Base-by-base conservation (phyloP, 805 yeast species). In the Yamadazyma scolyti region DNA sequence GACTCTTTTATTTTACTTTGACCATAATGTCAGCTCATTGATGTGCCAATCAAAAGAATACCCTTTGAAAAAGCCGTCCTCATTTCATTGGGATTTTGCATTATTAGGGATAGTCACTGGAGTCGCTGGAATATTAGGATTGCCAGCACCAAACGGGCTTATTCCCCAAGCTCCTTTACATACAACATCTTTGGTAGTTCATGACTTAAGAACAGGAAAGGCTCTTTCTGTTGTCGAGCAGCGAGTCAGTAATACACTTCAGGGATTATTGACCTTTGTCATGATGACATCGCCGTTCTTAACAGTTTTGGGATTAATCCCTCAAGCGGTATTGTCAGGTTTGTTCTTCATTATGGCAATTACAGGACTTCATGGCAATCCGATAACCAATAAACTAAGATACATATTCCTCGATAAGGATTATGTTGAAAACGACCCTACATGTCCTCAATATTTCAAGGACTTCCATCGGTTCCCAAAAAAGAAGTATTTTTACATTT, bases 131-230 rank as follows among this genome's bases (percentile, higher is more conserved):
- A 56, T 90, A 1, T 50, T 90, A 8, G 98, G 97, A 0, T 69
- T 93, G 2, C 98, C 97, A 0, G 88, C 97, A 2, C 97, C 97
- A 0, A 93, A 93, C 57, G 98, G 98, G 0, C 65, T 90, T 19
- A 90, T 90, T 25, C 98, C 98, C 1, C 98, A 90, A 55, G 97
- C 98, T 0, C 97, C 97, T 2, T 52, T 93, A 20, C 98, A 90
- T 47, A 88, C 97, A 0, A 74, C 72, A 24, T 76, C 96, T 0
- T 58, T 90, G 18, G 72, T 86, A 24, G 77, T 83, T 9, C 68
- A 69, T 40, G 69, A 71, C 30, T 52, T 52, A 37, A 32, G 44
- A 19, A 40, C 55, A 4, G 69, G 68, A 1, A 37, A 47, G 30
- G 65, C 74, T 1, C 50, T 63, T 1, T 57, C 73, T 3, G 88